Evolutionary conservation across 331 rosid species (phyloP), one percentile per base, ranked within the genome.

Genomic region (Malus hybrid): DNA sequence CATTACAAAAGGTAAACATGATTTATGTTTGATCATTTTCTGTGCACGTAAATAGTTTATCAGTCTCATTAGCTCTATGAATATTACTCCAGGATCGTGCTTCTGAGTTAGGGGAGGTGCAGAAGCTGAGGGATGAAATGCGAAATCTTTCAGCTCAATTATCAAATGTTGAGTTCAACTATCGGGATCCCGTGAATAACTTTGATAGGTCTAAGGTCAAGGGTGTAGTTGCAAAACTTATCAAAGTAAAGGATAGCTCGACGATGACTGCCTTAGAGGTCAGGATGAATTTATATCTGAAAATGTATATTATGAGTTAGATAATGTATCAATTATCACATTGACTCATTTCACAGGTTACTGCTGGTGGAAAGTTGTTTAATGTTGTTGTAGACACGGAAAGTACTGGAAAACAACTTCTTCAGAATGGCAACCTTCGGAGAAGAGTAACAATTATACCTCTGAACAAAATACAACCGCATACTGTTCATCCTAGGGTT

Each of bases 261-360:
- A 79, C 97, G 8, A 85, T 89, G 97, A 95, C 97, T 60, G 99
- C 99, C 85, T 85, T 95, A 65, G 97, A 95, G 99, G 99, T 95
- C 60, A 80, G 87, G 67, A 44, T 70, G 71, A 71, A 69, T 69
- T 76, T 27, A 39, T 76, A 20, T 50, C 69, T 5, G 8, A 56
- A 39, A 6, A 61, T 31, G 18, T 6, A 29, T 65, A 3, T 54
- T 10, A 69, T 62, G 60, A 28, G 7, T 36, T 70, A 66, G 70
- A 32, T 69, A 60, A 62, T 71, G 44, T 48, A n/a, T 76, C 73
- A 54, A 77, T 59, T 79, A 75, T 75, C n/a, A 57, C 60, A 60
- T 65, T 76, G 73, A 9, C 69, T n/a, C n/a, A 32, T 33, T 75
- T 65, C 80, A 73, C 87, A 95, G 99, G 99, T 92, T 77, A 82